A percentile compares a stretch with the other conserved stretches of the same genome.
These are phyloP conservation scores for Oryza glaberrima DNA, from an alignment of 176 grass and related monocot genomes.

Conservation along the genomic window DNA sequence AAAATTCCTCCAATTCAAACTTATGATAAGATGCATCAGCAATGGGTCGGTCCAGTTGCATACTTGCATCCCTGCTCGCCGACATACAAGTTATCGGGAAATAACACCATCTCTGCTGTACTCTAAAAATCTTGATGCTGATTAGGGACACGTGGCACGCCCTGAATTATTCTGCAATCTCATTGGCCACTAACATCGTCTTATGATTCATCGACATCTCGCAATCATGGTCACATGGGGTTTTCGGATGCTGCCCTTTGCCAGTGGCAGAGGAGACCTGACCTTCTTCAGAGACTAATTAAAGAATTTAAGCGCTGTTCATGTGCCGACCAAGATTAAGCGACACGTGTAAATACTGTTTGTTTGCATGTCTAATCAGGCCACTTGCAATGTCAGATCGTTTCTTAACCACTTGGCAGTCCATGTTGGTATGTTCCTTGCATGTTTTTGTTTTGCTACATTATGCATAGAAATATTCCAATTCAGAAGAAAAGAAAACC, in stretches of 20 bases:
- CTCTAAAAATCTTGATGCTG: not conserved
- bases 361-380: slow-evolving; percentile 9
- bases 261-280: not conserved
- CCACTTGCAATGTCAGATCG: not conserved
- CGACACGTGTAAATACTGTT: slow-evolving; percentile 29
- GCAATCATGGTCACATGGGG: slow-evolving; percentile 42
- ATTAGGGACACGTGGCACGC: slow-evolving; percentile 15
- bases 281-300: not conserved
- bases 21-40: not conserved
- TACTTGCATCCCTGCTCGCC: not conserved
- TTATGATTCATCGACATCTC: not conserved
- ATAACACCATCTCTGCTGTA: not conserved
- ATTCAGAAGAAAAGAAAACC: not conserved
- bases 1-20: not conserved
- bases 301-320: not conserved
- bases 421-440: not conserved
- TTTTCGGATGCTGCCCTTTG: slow-evolving; percentile 41
- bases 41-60: not conserved
- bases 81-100: slow-evolving; percentile 7
- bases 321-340: not conserved
- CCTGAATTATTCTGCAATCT: not conserved
- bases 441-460: not conserved
- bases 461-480: not conserved
- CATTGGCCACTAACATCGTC: slow-evolving; percentile 25
- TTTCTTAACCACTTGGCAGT: not conserved